Base-by-base conservation (phyloP, 2,329 filamentous ascomycete genomes). In the Monilinia vaccinii-corymbosi region DNA sequence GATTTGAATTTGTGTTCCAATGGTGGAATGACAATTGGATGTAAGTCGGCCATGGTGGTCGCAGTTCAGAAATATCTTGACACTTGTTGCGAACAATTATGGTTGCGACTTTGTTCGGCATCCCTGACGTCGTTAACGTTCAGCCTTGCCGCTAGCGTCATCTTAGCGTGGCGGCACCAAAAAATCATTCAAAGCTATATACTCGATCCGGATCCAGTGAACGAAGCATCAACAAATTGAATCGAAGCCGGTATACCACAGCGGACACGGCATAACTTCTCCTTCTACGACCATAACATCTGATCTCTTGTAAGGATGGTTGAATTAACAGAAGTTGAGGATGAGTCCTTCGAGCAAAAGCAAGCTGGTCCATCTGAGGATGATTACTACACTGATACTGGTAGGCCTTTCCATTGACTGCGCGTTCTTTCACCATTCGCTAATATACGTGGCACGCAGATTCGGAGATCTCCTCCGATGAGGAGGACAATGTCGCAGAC, bases 271-370 rank as follows among this genome's bases (percentile, higher is more conserved):
- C 25, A 49, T 42, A 6, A 2, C 13, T 3, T 18, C 32, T 21
- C 21, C 18, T 47, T 13, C 18, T n/a, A 36, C 53, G 25, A 42
- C 36, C 1, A 28, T 36, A 45, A 52, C 42, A 36, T 11, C 11
- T 28, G 38, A 56, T 14, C 31, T 4, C 18, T 53, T 61, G 66
- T 61, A 77, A 86, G 75, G 70, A 97, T 97, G 93, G 93, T 97
- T 76, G 91, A 93, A 77, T 89, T 97, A 73, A 89, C 91, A 73
- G 93, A 97, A 81, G 93, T 97, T 72, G 87, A 95, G 74, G 93
- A 97, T 74, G 92, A 97, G 82, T 89, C 95, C 77, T 96, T 97
- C 80, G 81, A 87, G 77, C 79, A 83, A 74, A 78, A 81, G 69
- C 86, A 88, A 75, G 77, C 81, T 67, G 86, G 88, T 71, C 77